A percentile compares a stretch with the other conserved stretches of the same genome.
phyloP scores from a whole-genome alignment of 2,329 filamentous ascomycete genomes.

The Pseudogymnoascus sp. region DNA sequence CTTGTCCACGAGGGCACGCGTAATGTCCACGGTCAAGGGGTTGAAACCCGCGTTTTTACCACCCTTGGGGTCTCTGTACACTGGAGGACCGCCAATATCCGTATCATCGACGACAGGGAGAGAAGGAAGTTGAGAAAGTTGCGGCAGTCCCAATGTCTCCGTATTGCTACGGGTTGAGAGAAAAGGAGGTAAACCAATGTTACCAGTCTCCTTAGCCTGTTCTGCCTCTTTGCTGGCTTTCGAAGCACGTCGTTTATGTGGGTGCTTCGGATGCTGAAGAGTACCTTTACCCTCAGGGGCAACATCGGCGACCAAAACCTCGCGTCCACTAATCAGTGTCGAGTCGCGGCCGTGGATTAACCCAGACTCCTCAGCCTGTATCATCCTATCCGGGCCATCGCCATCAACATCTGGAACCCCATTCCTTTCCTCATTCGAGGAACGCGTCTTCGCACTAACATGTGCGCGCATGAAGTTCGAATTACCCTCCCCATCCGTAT shows the following conservation, averaged over 20 bases:
- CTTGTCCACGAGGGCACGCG: constrained; percentile 64
- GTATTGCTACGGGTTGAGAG: constrained; percentile 33
- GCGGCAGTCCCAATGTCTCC: constrained; percentile 60
- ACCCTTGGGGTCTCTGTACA: constrained; percentile 48
- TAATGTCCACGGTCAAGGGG: constrained; percentile 60
- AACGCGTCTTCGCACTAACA: constrained; percentile 44
- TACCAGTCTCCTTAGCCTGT: not conserved
- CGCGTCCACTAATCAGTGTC: constrained; percentile 58
- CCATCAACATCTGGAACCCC: constrained; percentile 68
- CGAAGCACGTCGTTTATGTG: constrained; percentile 31
- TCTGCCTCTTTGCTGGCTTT: constrained; percentile 14
- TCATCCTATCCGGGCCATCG: constrained; percentile 70
- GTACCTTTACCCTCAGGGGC: constrained; percentile 59
- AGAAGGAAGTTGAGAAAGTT: constrained; percentile 62
- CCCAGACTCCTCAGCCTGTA: constrained; percentile 54
- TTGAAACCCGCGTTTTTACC: constrained; percentile 39
- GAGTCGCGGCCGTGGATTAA: constrained; percentile 64
- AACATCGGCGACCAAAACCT: constrained; percentile 63
- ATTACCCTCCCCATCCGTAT: constrained; percentile 31
- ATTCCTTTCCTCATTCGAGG: constrained; percentile 57
- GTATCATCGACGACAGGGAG: constrained; percentile 69
- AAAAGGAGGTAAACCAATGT: not conserved
- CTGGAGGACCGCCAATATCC: constrained; percentile 72
- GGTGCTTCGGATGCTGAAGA: constrained; percentile 44
- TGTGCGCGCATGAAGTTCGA: constrained; percentile 30